Evolutionary conservation across 23 red algal species (phyloP).

Genomic region (Gracilaria domingensis): DNA sequence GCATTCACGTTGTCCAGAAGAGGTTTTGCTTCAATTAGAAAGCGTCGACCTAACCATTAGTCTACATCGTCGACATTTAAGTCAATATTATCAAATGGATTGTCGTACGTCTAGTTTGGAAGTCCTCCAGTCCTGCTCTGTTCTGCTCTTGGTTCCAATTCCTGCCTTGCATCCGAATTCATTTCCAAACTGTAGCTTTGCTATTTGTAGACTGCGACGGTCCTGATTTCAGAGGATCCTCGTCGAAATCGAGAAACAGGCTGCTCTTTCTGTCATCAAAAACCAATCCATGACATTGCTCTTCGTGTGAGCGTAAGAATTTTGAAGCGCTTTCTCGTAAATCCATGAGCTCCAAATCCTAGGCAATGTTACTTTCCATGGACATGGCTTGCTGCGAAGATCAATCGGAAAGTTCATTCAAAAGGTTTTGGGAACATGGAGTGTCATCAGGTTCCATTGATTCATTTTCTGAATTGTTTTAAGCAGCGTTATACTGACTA

Average conservation of each 20-base stretch:
- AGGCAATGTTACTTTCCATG: no score
- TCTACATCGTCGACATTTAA: background rate
- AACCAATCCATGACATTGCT: no score
- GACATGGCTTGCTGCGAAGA: no score
- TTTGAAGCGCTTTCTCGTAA: no score
- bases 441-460: no score
- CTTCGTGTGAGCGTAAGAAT: no score
- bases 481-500: no score
- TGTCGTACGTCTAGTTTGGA: background rate
- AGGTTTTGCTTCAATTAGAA: background rate
- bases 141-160: background rate
- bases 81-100: background rate
- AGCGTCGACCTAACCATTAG: background rate
- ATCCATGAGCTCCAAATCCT: no score
- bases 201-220: background rate
- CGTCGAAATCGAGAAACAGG: background rate
- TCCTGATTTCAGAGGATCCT: background rate
- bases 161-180: background rate
- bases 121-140: background rate
- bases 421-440: no score
- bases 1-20: background rate
- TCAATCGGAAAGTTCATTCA: no score
- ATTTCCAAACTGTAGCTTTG: background rate
- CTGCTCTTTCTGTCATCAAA: background rate
- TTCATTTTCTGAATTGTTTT: no score